Evolutionary conservation across 305 asterid genomes (phyloP), one percentile per base, ranked within the genome.

Genomic region (Stenogyne calaminthoides): DNA sequence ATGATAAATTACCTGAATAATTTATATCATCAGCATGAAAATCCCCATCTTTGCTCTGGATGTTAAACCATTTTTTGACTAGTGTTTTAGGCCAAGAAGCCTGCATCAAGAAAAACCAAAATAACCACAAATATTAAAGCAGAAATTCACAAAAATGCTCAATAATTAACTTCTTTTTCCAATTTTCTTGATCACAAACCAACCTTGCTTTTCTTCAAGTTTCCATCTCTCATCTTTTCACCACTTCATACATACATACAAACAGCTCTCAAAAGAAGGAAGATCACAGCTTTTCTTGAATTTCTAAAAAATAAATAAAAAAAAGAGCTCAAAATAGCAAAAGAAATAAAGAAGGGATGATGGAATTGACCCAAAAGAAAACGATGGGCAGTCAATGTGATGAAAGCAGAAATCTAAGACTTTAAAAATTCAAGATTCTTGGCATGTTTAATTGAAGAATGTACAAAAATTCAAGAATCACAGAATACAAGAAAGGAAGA

Each of bases 1-100:
- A 25, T 25, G 29, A 25, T 25, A 25, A 37, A 63, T 16, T 34
- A 86, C 98, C 96, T 89, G 75, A 82, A 74, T 44, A 73, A 51
- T 80, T 81, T 75, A 86, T 73, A 74, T 82, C 89, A 80, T 90
- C 96, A 46, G 93, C 94, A 78, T 90, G 96, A 79, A 86, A 90
- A 65, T 85, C 91, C 64, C 80, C 92, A 22, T 84, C 81, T 77
- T 87, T 87, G 82, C 71, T 82, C 84, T 80, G 88, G 81, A 86
- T 74, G 19, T 88, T 90, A 79, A 90, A 82, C 97, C 90, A 90
- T 86, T 90, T 92, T 85, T 90, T 88, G 66, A 92, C 91, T 58
- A 92, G 83, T 32, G 91, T 81, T 81, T 88, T 92, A 5, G 96
- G 85, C 96, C 97, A 88, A 36, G 92, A 90, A 81, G 83, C 76